Conservation (phyloP, 139 green algal genomes). For the Chlorella sp. region DNA sequence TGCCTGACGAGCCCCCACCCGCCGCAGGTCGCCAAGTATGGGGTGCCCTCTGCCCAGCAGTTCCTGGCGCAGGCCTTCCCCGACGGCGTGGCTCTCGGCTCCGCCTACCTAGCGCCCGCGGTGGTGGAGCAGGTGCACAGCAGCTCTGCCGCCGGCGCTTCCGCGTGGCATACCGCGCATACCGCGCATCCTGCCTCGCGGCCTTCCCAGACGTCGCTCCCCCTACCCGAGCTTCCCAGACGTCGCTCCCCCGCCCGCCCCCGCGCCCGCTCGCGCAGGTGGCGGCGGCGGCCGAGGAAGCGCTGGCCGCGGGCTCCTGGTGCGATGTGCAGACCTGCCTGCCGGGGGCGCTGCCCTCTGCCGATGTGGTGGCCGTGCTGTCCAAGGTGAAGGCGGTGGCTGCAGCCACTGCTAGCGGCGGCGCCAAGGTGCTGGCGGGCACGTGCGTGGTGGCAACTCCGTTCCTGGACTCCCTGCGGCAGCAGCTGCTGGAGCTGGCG, state of each 20-base stretch:
- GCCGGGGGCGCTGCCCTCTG: constrained; percentile 41
- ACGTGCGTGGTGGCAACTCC: constrained; percentile 49
- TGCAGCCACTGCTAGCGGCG: background rate
- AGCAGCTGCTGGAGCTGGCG: constrained; percentile 36
- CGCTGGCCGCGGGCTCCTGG: constrained; percentile 25
- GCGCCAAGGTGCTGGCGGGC: constrained; percentile 36
- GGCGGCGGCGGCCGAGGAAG: constrained; percentile 30
- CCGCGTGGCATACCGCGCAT: too few species aligned
- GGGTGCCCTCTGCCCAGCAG: constrained; percentile 43
- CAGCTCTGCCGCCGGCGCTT: too few species aligned
- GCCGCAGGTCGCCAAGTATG: constrained; percentile 51
- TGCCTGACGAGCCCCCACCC: too few species aligned
- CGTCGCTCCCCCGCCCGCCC: background rate
- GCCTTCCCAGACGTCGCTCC: too few species aligned
- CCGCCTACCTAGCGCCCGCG: constrained; percentile 57
- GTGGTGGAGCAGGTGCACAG: constrained; percentile 64
- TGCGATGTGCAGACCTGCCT: constrained; percentile 55
- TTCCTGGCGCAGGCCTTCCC: constrained; percentile 67
- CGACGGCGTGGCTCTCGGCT: constrained; percentile 64
- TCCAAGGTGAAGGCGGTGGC: constrained; percentile 13
- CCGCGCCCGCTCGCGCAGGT: background rate
- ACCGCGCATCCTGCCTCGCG: too few species aligned
- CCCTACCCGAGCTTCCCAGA: background rate
- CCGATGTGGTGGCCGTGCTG: constrained; percentile 54
- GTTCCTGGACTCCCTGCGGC: constrained; percentile 43